Evolutionary conservation across 1,284 basidiomycete genomes (phyloP).

Genomic region (Nidula niveotomentosa): DNA sequence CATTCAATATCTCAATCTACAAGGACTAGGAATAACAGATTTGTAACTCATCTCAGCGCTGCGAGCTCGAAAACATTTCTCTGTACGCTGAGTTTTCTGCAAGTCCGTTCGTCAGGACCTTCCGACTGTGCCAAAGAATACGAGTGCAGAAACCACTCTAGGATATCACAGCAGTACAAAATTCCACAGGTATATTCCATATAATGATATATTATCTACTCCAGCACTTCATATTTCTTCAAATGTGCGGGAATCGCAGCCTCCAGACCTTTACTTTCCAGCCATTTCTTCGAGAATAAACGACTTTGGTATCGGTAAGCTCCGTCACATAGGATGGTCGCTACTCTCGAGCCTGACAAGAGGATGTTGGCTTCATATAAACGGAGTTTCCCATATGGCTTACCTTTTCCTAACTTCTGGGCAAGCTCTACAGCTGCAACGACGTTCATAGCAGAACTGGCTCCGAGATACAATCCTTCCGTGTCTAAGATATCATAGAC

Average conservation of each 20-base stretch:
- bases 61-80: not conserved
- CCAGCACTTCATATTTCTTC: constrained; percentile 90
- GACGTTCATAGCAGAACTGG: constrained; percentile 94
- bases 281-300: constrained; percentile 95
- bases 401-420: constrained; percentile 80
- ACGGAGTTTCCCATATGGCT: not conserved
- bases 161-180: too few relatives aligned
- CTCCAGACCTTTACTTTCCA: constrained; percentile 81
- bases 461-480: constrained; percentile 97
- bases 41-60: not conserved
- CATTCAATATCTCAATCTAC: not conserved
- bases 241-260: constrained; percentile 83
- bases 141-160: too few relatives aligned
- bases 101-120: too few relatives aligned
- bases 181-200: not conserved
- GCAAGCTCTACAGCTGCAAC: constrained; percentile 92
- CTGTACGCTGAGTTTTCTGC: too few relatives aligned
- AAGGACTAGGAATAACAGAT: not conserved
- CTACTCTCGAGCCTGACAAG: constrained; percentile 75
- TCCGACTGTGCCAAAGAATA: too few relatives aligned
- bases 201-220: constrained; percentile 30
- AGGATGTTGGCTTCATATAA: constrained; percentile 1
- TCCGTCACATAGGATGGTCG: constrained; percentile 92
- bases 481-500: constrained; percentile 91
- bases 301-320: constrained; percentile 97